Percentiles rank a stretch among this genome's conserved stretches.
Conservation (phyloP, 805 yeast species). For the Scheffersomyces spartinae region DNA sequence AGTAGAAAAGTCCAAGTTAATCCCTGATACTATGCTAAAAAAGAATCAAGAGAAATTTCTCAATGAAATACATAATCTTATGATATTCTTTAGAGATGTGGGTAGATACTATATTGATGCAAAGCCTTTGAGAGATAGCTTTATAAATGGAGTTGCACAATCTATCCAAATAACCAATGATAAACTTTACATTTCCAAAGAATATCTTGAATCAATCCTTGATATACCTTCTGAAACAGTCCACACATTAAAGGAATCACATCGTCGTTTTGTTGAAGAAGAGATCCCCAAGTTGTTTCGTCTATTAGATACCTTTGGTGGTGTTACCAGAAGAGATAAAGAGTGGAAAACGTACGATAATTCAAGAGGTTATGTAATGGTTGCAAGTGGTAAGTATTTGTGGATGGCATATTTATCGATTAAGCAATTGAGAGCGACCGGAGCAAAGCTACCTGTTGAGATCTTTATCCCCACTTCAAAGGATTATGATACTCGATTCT, state of each 20-base stretch:
- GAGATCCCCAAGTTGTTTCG: slow-evolving; percentile 18
- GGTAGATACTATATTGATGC: too few relatives aligned
- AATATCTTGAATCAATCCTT: slow-evolving; percentile 32
- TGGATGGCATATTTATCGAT: slow-evolving; percentile 41
- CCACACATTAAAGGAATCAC: slow-evolving; percentile 24
- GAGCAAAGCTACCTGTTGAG: slow-evolving; percentile 39
- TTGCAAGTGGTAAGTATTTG: slow-evolving; percentile 43
- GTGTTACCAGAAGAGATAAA: slow-evolving; percentile 19
- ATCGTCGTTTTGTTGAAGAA: slow-evolving; percentile 19
- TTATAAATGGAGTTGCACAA: too few relatives aligned
- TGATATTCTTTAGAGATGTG: too few relatives aligned
- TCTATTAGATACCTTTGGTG: slow-evolving; percentile 24
- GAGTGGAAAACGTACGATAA: slow-evolving; percentile 25
- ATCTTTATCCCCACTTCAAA: slow-evolving; percentile 31
- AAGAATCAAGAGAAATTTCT: too few relatives aligned
- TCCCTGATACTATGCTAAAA: too few relatives aligned
- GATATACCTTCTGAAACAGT: slow-evolving; percentile 24
- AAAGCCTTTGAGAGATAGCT: too few relatives aligned
- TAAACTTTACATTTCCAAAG: too few relatives aligned
- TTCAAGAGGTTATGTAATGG: slow-evolving; percentile 31
- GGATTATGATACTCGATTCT: slow-evolving; percentile 37
- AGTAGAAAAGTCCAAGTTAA: too few relatives aligned
- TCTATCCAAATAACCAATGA: too few relatives aligned
- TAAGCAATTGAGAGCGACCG: slow-evolving; percentile 31
- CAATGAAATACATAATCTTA: too few relatives aligned